Evolutionary conservation across 1,139 yeast genomes (phyloP).

Genomic region (Kodamaea suecica): DNA sequence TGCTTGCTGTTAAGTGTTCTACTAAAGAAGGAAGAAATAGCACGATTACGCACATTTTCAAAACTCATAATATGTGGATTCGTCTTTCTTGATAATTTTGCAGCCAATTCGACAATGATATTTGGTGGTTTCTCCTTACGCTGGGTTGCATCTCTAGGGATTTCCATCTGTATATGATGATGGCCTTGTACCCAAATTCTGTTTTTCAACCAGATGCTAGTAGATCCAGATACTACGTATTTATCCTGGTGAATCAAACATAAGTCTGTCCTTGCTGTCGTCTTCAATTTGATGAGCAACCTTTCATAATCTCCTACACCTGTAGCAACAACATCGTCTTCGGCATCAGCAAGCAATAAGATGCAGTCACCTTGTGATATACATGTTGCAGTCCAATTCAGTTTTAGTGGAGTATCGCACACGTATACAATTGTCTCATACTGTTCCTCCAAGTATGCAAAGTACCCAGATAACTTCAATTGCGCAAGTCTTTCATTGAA

Average conservation of each 20-base stretch:
- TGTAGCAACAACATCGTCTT: constrained; percentile 57
- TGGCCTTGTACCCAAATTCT: constrained; percentile 91
- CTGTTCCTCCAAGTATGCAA: constrained; percentile 87
- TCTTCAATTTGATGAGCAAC: constrained; percentile 66
- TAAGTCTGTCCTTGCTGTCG: constrained; percentile 86
- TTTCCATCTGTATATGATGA: constrained; percentile 76
- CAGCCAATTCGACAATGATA: constrained; percentile 38
- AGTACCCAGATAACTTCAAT: constrained; percentile 80
- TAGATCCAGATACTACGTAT: constrained; percentile 79
- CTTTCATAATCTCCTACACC: constrained; percentile 85
- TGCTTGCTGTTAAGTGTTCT: constrained; percentile 27
- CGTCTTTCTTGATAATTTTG: constrained; percentile 32
- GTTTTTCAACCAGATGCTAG: constrained; percentile 78
- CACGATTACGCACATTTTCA: constrained; percentile 15
- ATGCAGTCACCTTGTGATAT: constrained; percentile 94
- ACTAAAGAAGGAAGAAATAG: constrained; percentile 7
- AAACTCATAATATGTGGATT: constrained; percentile 35
- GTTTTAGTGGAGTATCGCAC: constrained; percentile 79
- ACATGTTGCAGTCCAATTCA: constrained; percentile 91
- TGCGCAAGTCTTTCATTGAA: constrained; percentile 80
- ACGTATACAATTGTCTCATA: constrained; percentile 84
- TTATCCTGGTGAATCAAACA: constrained; percentile 82
- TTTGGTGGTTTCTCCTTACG: constrained; percentile 18
- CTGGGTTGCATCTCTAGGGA: constrained; percentile 21
- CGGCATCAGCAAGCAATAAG: constrained; percentile 65